phyloP scores from a whole-genome alignment of 257 asterid genomes.

The Nicotiana paniculata region DNA sequence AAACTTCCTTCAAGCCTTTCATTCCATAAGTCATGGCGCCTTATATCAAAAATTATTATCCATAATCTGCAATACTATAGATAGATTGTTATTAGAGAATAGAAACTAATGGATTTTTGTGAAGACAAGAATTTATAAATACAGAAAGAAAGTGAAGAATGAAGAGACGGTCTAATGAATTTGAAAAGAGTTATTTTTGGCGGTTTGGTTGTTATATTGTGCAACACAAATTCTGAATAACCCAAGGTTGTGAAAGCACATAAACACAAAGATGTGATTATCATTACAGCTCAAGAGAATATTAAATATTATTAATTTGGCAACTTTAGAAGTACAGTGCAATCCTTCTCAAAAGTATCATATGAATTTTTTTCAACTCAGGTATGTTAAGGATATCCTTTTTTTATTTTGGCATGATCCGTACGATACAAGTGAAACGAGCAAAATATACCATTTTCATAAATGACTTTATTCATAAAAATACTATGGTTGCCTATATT shows the following conservation, averaged over 20 bases:
- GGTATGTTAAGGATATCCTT: too few species aligned
- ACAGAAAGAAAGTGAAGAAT: neutral
- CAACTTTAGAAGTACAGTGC: neutral
- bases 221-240: neutral
- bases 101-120: neutral
- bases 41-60: neutral
- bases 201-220: neutral
- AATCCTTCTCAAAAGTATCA: too few species aligned
- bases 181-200: constrained; percentile 8
- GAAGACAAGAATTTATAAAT: neutral
- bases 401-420: too few species aligned
- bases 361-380: too few species aligned
- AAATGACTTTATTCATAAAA: too few species aligned
- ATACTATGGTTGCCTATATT: too few species aligned
- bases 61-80: neutral
- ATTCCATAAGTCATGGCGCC: neutral
- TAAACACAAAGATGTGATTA: constrained; percentile 2
- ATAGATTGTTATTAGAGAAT: neutral
- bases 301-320: neutral
- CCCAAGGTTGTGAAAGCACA: constrained; percentile 8
- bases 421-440: too few species aligned
- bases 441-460: too few species aligned
- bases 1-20: too few species aligned
- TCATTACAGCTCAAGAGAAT: neutral
- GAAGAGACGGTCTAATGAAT: neutral